phyloP scores from a whole-genome alignment of 1,284 basidiomycete genomes.

The Sanghuangporus baumii region DNA sequence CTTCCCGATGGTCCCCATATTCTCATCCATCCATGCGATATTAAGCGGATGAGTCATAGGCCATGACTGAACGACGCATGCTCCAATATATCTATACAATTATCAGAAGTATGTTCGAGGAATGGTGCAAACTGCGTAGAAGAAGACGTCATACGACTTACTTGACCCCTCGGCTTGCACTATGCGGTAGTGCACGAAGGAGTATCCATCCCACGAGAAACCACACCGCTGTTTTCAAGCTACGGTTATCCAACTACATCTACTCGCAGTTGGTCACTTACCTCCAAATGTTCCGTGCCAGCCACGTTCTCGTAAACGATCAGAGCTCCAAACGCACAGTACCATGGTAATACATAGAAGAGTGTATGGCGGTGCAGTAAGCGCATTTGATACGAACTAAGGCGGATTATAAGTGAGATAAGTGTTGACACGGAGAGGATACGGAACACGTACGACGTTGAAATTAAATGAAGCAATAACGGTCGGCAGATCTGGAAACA shows the following conservation, averaged over 20 bases:
- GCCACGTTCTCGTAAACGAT: constrained; percentile 31
- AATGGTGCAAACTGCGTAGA: background rate
- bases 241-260: background rate
- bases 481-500: constrained; percentile 30
- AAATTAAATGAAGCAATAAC: constrained; percentile 36
- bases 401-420: background rate
- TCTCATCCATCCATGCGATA: constrained; percentile 36
- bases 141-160: background rate
- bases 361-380: constrained; percentile 35
- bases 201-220: constrained; percentile 33
- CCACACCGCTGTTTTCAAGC: constrained; percentile 28
- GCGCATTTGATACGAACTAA: constrained; percentile 30
- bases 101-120: background rate
- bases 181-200: constrained; percentile 28
- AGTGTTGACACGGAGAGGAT: background rate
- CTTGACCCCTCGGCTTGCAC: constrained; percentile 25
- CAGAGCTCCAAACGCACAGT: constrained; percentile 30
- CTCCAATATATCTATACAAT: constrained; percentile 28
- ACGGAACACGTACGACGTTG: constrained; percentile 22
- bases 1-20: constrained; percentile 32
- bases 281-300: constrained; percentile 33
- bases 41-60: constrained; percentile 34
- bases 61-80: constrained; percentile 32
- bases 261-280: constrained; percentile 14
- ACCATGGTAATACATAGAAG: constrained; percentile 32